Base-by-base conservation (phyloP, 208 protist species). In the Borovskyia barvae region DNA sequence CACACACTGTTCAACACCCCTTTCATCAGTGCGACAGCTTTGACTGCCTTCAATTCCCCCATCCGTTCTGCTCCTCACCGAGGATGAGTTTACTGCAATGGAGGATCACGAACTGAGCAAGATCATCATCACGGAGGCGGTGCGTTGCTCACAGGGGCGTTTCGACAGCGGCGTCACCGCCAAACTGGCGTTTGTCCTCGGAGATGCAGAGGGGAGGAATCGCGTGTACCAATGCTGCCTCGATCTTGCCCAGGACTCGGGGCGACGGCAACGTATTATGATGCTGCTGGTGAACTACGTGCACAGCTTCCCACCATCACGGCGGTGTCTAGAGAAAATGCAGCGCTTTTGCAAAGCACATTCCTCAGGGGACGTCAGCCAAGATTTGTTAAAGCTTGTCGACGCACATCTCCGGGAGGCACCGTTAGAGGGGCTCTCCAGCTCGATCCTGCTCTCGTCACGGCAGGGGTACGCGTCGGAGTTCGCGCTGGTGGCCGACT, bases 151-250 rank as follows among this genome's bases (percentile, higher is more conserved):
- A 19, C 64, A 53, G 17, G 64, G 64, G 5, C 50, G 52, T 22
- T 48, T 70, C 17, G 57, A 67, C 58, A 75, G 40, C 54, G 46
- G 46, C 26, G 47, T 36, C 22, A 62, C 66, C 19, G 39, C 43
- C 1, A 52, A 77, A n/a, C 57, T 85, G 9, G 46, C 80, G 17
- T 50, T 49, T 33, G 71, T 64, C 26, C 54, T 93, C 33, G 78
- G 53, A 35, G 53, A 80, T 5, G 77, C 66, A 14, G 65, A 77
- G 26, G 80, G 80, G 22, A 71, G 86, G 20, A 71, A 86, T 47
- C 64, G 75, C 9, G 80, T 85, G 17, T 93, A 87, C 63, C 52
- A 77, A 29, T 87, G 78, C 45, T 90, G 82, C 41, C 66, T 90
- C 17, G 78, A 88, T 22, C 36, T 88, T 2, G 53, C 76, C 25